Base-by-base conservation (phyloP, 2,329 filamentous ascomycete genomes). In the Plenodomus biglobosus region DNA sequence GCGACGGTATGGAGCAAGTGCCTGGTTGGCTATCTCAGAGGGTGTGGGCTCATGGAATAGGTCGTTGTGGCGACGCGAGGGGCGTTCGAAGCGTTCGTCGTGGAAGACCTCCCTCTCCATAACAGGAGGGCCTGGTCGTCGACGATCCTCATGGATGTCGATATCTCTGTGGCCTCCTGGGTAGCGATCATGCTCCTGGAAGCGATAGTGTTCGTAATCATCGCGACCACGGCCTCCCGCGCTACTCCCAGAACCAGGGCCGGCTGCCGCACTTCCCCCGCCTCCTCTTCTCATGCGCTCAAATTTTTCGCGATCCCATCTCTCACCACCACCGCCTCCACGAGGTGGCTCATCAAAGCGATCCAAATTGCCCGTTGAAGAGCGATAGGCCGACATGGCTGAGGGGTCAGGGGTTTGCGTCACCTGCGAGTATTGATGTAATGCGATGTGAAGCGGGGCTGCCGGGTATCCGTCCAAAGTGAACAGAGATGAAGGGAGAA, bases 1-100 rank as follows among this genome's bases (percentile, higher is more conserved):
- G 24, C 82, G 80, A 48, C 83, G 82, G 58, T 80, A 83, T 43
- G 83, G 80, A 48, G 75, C 80, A 56, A 85, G 71, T 6, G 80
- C 77, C 46, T 78, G 79, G 21, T 78, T 75, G 50, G 75, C 75
- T 37, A 78, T 55, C 49, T 79, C 76, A 52, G 69, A 73, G 20
- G 70, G 76, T 56, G 69, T 73, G 11, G 73, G 66, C 46, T 79
- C 76, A 35, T 78, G 75, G 50, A 78, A 76, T 1, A 79, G 58
- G 35, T 78, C 75, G 24, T 65, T 61, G 38, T 73, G 72, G 32
- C 72, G 72, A n/a, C 75, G 66, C 42, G 68, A 57, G 38, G 36
- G 46, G 11, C 66, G 62, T 30, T 62, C 65, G 53, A 66, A 73
- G 40, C 71, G 77, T 3, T 87, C 82, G 52, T 80, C 77, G 49